Base-by-base conservation (phyloP, 345 rosid genomes). In the Geranium rotundifolium region DNA sequence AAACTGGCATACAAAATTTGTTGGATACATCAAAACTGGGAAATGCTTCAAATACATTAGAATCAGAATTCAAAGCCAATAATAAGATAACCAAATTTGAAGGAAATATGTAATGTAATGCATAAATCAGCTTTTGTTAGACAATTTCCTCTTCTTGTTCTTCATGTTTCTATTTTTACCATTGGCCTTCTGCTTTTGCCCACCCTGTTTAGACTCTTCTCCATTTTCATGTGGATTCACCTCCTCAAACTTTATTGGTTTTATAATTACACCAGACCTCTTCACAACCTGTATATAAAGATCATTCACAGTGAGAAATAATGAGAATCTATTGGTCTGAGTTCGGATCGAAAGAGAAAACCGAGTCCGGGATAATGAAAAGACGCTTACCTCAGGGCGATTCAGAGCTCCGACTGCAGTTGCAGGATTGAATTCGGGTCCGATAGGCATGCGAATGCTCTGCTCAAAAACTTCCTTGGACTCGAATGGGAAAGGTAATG, bases 361-460 rank as follows among this genome's bases (percentile, higher is more conserved):
- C 7, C 37, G 7, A 31, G 37, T 31, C 37, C 37, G n/a, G n/a
- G 37, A 59, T 29, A 55, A 41, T 10, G 17, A 54, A 14, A 19
- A 66, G 34, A 27, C 56, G 69, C 87, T 71, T 58, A 93, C 96
- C 63, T 87, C 91, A 0, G 99, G 97, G 3, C 87, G 86, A 73
- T 68, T 88, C 61, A 90, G 84, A 59, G 83, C 88, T 77, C 83
- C 84, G 41, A 83, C 55, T 56, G 81, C 65, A 19, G 89, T 84
- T 5, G 84, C 85, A 4, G 97, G 99, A 72, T 93, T 86, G 67
- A 74, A 90, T 68, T 93, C 99, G 1, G 97, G 95, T 29, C 99
- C 99, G 29, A 90, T 68, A 15, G 97, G 99, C 82, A 85, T 79
- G n/a, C 97, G 95, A 67, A 84, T 84, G 75, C 91, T 87, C 65